Evolutionary conservation across 2,329 filamentous ascomycete genomes (phyloP), one percentile per base, ranked within the genome.

Genomic region (Capronia coronata): DNA sequence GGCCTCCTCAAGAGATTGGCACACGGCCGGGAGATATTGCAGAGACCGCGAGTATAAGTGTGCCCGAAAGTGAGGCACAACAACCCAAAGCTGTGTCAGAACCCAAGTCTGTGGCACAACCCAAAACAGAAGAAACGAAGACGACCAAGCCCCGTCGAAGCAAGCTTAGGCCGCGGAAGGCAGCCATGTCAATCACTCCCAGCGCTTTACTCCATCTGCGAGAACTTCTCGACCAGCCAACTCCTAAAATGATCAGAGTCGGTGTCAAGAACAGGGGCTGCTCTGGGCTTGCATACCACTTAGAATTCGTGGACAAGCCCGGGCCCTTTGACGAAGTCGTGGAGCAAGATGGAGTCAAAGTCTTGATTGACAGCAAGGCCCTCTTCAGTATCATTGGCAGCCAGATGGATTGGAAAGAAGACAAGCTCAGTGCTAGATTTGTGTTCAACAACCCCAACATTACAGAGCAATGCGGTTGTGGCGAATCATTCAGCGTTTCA

Each of bases 351-450:
- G 93, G 91, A 0, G 91, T 98, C 49, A 91, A 87, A 70, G 91
- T 98, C 27, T 68, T 97, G 66, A 93, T 98, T 49, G 93, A 98
- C 68, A 94, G 87, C 75, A 97, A 96, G 74, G 93, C 93, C 35
- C 73, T 98, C 43, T 90, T 98, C 67, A 97, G 91, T 68, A 97
- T 98, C 46, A 96, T 98, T 62, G 93, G 93, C 3, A 95, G 86
- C 64, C 91, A 97, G 71, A 98, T 98, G 93, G 93, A 98, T 65
- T 98, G 91, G 90, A 77, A 91, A 9, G 90, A 97, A 70, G 93
- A 97, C 62, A 95, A 94, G 73, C 72, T 98, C 57, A 94, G 85
- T 67, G 80, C 90, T 68, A 78, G 87, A 58, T 98, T 98, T 68
- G 83, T 95, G 43, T 98, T 98, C 71, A 84, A 81, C 66, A 98